phyloP scores from a whole-genome alignment of 164 flowering plant genomes.

The Berberis vulgaris region DNA sequence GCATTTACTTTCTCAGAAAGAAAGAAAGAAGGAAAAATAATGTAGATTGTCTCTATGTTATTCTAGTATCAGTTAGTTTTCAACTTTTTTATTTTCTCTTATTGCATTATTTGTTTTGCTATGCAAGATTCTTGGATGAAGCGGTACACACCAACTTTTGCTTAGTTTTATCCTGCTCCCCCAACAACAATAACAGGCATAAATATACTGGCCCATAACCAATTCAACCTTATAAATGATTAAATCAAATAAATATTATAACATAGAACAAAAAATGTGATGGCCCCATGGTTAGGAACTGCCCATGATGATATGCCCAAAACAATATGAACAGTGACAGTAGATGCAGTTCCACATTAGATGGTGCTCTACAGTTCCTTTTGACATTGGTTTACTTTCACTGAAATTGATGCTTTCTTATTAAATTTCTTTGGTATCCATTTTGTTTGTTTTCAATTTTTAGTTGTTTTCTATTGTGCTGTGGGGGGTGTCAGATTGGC shows the following conservation, averaged over 20 bases:
- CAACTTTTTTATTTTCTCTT: no score
- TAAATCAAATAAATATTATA: constrained; percentile 1
- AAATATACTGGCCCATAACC: background rate
- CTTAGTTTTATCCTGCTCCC: constrained; percentile 10
- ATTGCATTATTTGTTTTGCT: no score
- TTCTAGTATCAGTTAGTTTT: no score
- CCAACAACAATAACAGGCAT: constrained; percentile 8
- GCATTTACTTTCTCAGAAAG: no score
- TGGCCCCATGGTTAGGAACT: constrained; percentile 21
- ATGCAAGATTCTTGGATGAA: background rate
- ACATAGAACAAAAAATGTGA: constrained; percentile 11
- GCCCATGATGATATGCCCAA: constrained; percentile 35
- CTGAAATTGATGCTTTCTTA: constrained; percentile 24
- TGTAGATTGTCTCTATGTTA: no score
- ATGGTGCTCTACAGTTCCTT: constrained; percentile 17
- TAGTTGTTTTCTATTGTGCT: constrained; percentile 10
- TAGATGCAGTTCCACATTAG: constrained; percentile 22
- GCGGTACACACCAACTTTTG: background rate
- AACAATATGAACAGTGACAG: constrained; percentile 13
- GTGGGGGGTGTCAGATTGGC: constrained; percentile 51
- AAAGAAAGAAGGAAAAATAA: no score
- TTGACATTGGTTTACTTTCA: constrained; percentile 21
- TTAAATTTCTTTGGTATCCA: constrained; percentile 6
- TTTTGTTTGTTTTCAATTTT: background rate
- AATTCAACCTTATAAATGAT: constrained; percentile 3